phyloP scores from a whole-genome alignment of 2,329 filamentous ascomycete genomes.

The Talaromyces sp. region DNA sequence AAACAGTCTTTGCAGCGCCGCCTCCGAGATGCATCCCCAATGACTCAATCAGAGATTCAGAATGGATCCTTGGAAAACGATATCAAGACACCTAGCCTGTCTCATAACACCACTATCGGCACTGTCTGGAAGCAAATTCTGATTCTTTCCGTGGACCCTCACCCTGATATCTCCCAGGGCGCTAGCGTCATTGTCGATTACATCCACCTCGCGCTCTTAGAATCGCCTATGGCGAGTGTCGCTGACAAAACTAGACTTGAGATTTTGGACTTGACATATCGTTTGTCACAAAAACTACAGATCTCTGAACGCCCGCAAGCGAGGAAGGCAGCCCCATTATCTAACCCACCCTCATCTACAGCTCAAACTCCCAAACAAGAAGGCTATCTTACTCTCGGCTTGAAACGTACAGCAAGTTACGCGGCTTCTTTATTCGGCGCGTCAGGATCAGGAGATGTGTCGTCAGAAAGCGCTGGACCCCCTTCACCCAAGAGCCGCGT shows the following conservation, averaged over 20 bases:
- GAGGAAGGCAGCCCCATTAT: slow-evolving; percentile 43
- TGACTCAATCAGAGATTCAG: slow-evolving; percentile 20
- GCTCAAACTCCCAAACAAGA: slow-evolving; percentile 57
- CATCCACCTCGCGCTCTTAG: slow-evolving; percentile 74
- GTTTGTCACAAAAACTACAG: slow-evolving; percentile 44
- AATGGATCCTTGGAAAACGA: slow-evolving; percentile 28
- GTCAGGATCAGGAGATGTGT: slow-evolving; percentile 36
- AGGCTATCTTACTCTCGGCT: slow-evolving; percentile 62
- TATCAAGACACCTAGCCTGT: slow-evolving; percentile 44
- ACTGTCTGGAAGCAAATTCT: slow-evolving; percentile 93
- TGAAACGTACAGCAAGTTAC: slow-evolving; percentile 66
- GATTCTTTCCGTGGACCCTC: slow-evolving; percentile 88
- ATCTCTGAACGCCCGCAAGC: slow-evolving; percentile 35
- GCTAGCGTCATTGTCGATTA: slow-evolving; percentile 85
- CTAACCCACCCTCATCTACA: slow-evolving; percentile 49
- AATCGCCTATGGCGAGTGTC: slow-evolving; percentile 72
- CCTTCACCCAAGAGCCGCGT: slow-evolving; percentile 37
- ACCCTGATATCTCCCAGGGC: slow-evolving; percentile 87
- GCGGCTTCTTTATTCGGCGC: slow-evolving; percentile 63
- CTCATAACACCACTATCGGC: slow-evolving; percentile 87
- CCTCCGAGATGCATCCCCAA: slow-evolving; percentile 41
- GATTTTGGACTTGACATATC: slow-evolving; percentile 40
- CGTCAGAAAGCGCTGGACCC: slow-evolving; percentile 28
- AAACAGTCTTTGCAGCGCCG: slow-evolving; percentile 65
- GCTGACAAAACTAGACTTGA: slow-evolving; percentile 76